These are phyloP conservation scores for Colletotrichum cuscutae DNA, from an alignment of 2,329 filamentous ascomycete species.

Conservation along the genomic window DNA sequence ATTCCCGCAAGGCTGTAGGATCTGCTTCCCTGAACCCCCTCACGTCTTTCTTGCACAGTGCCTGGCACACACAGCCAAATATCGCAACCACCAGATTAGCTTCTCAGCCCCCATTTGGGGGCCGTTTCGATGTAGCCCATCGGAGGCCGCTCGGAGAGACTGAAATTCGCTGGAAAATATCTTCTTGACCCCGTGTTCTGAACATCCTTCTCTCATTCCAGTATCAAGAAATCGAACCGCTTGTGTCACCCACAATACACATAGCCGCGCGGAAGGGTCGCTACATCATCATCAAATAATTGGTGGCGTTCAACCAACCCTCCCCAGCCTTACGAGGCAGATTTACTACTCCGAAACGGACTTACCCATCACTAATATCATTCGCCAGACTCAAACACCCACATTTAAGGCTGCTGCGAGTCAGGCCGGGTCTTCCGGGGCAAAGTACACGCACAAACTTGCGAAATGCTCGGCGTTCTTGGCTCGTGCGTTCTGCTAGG, in stretches of 20 bases:
- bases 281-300: not conserved
- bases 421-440: not conserved
- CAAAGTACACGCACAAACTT: not conserved
- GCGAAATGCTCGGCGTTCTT: not conserved
- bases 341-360: conserved; percentile 1
- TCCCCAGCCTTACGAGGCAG: conserved; percentile 27
- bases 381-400: not conserved
- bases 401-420: conserved; percentile 17
- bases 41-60: not conserved
- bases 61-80: not conserved
- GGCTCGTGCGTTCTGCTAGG: not conserved
- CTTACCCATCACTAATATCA: not conserved
- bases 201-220: not conserved
- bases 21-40: not conserved
- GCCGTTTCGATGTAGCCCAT: not conserved
- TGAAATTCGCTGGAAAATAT: not conserved
- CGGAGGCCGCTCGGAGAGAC: conserved; percentile 19
- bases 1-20: conserved; percentile 10
- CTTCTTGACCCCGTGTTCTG: not conserved
- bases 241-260: not conserved
- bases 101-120: conserved; percentile 21
- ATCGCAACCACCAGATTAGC: not conserved
- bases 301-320: not conserved
- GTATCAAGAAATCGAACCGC: not conserved
- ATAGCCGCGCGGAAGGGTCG: not conserved